Percentiles rank a stretch among this genome's conserved stretches.
Evolutionary conservation across 2,329 filamentous ascomycete species (phyloP).

Genomic region (Xylaria sp.): DNA sequence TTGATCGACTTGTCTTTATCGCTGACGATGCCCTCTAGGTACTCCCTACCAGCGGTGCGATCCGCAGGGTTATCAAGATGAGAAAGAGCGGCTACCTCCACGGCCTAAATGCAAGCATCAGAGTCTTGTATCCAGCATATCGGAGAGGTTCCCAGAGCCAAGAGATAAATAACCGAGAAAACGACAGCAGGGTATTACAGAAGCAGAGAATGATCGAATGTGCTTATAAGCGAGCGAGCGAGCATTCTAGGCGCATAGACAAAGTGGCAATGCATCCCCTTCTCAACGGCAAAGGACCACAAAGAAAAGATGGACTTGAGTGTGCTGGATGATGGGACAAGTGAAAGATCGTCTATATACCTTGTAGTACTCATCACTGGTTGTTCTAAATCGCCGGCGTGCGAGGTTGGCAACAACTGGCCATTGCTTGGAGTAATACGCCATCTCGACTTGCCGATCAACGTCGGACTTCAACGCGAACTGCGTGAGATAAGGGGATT

Average conservation of each 20-base stretch:
- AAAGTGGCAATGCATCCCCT: no score
- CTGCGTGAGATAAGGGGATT: neutral
- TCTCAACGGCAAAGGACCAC: no score
- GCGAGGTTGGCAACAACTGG: constrained; percentile 45
- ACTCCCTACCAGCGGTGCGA: constrained; percentile 40
- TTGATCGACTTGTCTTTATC: constrained; percentile 40
- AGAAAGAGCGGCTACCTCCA: constrained; percentile 44
- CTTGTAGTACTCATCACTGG: constrained; percentile 50
- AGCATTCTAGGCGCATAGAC: no score
- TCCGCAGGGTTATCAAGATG: constrained; percentile 46
- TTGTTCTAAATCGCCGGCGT: constrained; percentile 44
- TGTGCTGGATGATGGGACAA: no score
- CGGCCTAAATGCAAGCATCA: constrained; percentile 20
- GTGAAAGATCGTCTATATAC: constrained; percentile 36
- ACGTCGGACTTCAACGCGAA: constrained; percentile 8
- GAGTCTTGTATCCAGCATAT: neutral
- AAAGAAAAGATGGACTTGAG: no score
- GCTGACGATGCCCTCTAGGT: constrained; percentile 43
- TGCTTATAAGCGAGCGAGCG: no score
- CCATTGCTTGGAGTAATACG: constrained; percentile 53
- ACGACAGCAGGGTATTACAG: neutral
- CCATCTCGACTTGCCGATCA: constrained; percentile 41
- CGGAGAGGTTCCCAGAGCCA: neutral
- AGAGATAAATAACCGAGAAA: neutral
- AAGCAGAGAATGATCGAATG: neutral